Conservation (phyloP, 1,284 basidiomycete species). For the Tylopilus sp. region DNA sequence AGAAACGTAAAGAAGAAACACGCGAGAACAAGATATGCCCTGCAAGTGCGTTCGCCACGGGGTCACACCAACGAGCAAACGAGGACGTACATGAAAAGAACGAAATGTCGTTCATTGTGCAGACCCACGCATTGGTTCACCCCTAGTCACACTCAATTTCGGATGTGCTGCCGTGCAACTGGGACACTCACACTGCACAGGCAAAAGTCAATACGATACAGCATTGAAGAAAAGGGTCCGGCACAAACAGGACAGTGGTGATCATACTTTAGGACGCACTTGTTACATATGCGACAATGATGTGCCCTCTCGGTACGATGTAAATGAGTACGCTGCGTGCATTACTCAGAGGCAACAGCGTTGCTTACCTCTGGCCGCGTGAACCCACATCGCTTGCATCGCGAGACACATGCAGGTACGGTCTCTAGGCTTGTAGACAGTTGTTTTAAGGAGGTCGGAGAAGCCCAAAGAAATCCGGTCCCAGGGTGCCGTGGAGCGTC, state of each 20-base stretch:
- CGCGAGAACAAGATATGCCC: constrained; percentile 69
- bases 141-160: constrained; percentile 50
- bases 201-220: constrained; percentile 6
- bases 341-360: not conserved
- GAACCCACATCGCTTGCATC: constrained; percentile 66
- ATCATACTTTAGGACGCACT: constrained; percentile 91
- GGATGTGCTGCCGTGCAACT: not conserved
- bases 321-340: constrained; percentile 11
- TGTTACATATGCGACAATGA: constrained; percentile 92
- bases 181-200: constrained; percentile 24
- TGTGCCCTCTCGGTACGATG: constrained; percentile 71
- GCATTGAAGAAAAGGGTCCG: not conserved
- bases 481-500: constrained; percentile 37
- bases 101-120: constrained; percentile 94
- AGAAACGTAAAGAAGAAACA: constrained; percentile 55
- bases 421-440: constrained; percentile 39
- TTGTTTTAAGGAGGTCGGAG: constrained; percentile 25
- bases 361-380: constrained; percentile 78
- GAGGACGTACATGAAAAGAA: constrained; percentile 77
- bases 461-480: constrained; percentile 53
- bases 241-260: constrained; percentile 86
- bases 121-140: constrained; percentile 96
- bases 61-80: not conserved
- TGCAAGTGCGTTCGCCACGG: constrained; percentile 28
- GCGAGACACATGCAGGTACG: constrained; percentile 50